phyloP scores from a whole-genome alignment of 352 stramenopile species.

The Blastocystis hominis region DNA sequence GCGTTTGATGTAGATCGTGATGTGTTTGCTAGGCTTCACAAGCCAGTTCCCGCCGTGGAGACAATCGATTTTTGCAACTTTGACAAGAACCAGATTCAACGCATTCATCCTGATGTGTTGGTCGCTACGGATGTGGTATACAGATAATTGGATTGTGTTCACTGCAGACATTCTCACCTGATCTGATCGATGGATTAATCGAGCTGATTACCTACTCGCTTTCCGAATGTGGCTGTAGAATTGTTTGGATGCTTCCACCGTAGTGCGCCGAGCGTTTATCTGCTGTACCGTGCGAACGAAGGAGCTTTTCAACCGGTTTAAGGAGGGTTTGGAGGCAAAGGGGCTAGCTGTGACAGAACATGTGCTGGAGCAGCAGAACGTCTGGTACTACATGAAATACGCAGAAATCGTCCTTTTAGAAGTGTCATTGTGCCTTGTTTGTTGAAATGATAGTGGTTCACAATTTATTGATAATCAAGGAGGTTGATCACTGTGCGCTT shows the following conservation, averaged over 20 bases:
- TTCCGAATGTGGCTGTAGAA: background rate
- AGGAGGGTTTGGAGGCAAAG: background rate
- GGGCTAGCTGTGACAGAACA: background rate
- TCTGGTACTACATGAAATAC: conserved; percentile 54
- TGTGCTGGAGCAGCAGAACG: conserved; percentile 15
- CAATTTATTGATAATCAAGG: conserved; percentile 2
- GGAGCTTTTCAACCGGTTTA: conserved; percentile 38
- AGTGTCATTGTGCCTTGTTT: background rate
- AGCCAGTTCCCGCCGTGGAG: background rate
- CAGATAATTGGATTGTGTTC: background rate
- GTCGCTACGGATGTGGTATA: conserved; percentile 34
- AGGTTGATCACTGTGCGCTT: background rate
- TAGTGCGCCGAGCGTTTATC: background rate
- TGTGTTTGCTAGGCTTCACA: background rate
- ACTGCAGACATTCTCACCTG: conserved; percentile 27
- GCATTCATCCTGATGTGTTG: background rate
- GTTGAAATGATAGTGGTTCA: background rate
- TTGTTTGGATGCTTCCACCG: background rate
- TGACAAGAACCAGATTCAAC: background rate
- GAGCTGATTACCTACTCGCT: background rate
- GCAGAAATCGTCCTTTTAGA: conserved; percentile 56
- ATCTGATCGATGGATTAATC: conserved; percentile 34
- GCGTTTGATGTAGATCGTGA: background rate
- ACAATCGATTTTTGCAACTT: conserved; percentile 44
- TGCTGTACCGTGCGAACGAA: conserved; percentile 29